Evolutionary conservation across 2,329 filamentous ascomycete genomes (phyloP).

Genomic region (Neurospora sp.): DNA sequence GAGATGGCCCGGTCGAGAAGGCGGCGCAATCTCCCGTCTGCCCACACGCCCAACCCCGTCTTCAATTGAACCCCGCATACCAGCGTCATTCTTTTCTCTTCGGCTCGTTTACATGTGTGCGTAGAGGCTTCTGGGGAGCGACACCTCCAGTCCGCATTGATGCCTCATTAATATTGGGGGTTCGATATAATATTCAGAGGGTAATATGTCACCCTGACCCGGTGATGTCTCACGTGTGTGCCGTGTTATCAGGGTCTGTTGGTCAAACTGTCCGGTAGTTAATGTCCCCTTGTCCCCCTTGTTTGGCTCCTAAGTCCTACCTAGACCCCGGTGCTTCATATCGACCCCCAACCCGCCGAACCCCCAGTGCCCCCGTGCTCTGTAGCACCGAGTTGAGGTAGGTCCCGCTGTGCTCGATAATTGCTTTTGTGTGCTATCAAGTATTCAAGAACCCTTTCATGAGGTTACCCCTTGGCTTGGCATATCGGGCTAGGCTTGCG

Average conservation of each 20-base stretch:
- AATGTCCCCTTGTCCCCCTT: not conserved
- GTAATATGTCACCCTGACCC: not conserved
- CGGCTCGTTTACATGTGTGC: not conserved
- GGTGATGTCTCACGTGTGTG: not conserved
- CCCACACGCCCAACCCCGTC: not conserved
- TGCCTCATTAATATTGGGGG: not conserved
- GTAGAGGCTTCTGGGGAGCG: not conserved
- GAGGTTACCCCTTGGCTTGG: not conserved
- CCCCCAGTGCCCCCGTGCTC: not conserved
- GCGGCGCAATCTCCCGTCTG: not conserved
- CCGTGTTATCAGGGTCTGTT: not conserved
- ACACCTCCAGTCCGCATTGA: not conserved
- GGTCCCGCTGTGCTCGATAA: not conserved
- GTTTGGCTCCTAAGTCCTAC: not conserved
- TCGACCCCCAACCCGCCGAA: not conserved
- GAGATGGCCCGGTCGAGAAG: not conserved
- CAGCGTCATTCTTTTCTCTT: not conserved
- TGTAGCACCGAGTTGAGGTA: not conserved
- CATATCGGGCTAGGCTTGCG: not conserved
- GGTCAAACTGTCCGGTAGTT: not conserved
- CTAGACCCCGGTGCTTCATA: not conserved
- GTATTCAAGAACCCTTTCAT: no score
- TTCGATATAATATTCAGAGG: not conserved
- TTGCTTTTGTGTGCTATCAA: not conserved
- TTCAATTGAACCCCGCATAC: not conserved